Base-by-base conservation (phyloP, 805 yeast genomes). In the Wickerhamomyces canadensis region DNA sequence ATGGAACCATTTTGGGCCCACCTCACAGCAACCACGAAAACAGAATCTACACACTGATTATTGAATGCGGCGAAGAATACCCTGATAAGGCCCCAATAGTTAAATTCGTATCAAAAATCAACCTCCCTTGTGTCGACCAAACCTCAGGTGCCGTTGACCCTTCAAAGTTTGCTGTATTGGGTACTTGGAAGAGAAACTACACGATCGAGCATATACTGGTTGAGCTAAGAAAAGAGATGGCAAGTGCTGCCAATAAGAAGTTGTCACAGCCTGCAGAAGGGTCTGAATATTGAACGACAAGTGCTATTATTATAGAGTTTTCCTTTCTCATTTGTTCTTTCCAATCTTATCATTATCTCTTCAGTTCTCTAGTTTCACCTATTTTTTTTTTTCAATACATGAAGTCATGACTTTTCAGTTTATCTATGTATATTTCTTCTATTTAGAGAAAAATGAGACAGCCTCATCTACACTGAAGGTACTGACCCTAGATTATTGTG, bases 1-100 rank as follows among this genome's bases (percentile, higher is more conserved):
- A 89, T 63, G 98, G 97, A 11, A 93, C 99, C 24, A 91, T 93
- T 36, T 68, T 93, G 47, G 99, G 99, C 0, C 98, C 99, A 4
- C 98, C 98, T 25, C 95, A 84, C 54, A 76, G 78, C 34, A 67
- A 76, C 19, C 97, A 91, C 59, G 97, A 89, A 60, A 93, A 93
- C 62, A 74, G 98, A 56, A 93, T 93, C 45, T 93, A 93, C 60
- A 80, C 86, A 25, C 68, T 93, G 38, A 78, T 74, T 36, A 77
- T 93, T 34, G 78, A 76, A 45, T 89, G 97, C 59, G 97, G 88
- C 16, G 78, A 76, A 5, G 65, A 71, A 6, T 93, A 93, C 58
- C 99, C 99, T 1, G 93, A 84, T 43, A 59, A 72, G 48, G 96
- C 99, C 4, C 99, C 99, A 13, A 58, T 60, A 28, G 91, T 93